These are phyloP conservation scores for Candida khao-thaluensis DNA, from an alignment of 805 yeast genomes.

Conservation along the genomic window DNA sequence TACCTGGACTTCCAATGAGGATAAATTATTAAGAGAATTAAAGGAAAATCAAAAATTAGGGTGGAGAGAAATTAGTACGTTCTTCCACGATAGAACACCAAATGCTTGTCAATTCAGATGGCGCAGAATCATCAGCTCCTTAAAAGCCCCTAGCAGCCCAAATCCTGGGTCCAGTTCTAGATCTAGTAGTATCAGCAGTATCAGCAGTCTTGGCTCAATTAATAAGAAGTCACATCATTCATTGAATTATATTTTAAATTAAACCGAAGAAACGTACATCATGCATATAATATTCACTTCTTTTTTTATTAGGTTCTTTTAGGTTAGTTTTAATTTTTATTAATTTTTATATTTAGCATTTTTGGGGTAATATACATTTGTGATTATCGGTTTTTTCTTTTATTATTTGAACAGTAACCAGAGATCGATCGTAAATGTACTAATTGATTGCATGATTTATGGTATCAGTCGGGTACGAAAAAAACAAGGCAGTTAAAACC, in stretches of 20 bases:
- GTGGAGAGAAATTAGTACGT: constrained; percentile 83
- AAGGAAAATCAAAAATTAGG: constrained; percentile 83
- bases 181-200: constrained; percentile 7
- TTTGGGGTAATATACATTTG: not conserved
- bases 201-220: constrained; percentile 6
- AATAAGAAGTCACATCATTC: constrained; percentile 28
- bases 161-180: constrained; percentile 3
- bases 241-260: constrained; percentile 28
- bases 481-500: constrained; percentile 1
- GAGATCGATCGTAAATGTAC: too few species aligned
- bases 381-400: too few species aligned
- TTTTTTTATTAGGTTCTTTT: too few species aligned
- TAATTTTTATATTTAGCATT: constrained; percentile 2
- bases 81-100: constrained; percentile 78
- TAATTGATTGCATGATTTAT: too few species aligned
- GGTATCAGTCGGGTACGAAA: too few species aligned
- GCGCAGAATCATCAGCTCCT: constrained; percentile 54
- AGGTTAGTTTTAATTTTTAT: too few species aligned
- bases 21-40: constrained; percentile 64
- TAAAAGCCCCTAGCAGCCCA: constrained; percentile 8
- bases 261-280: too few species aligned
- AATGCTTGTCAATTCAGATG: constrained; percentile 89
- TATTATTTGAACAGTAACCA: too few species aligned
- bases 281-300: too few species aligned
- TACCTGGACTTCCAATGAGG: constrained; percentile 81